phyloP scores from a whole-genome alignment of 805 yeast genomes.

The Candida silvatica region DNA sequence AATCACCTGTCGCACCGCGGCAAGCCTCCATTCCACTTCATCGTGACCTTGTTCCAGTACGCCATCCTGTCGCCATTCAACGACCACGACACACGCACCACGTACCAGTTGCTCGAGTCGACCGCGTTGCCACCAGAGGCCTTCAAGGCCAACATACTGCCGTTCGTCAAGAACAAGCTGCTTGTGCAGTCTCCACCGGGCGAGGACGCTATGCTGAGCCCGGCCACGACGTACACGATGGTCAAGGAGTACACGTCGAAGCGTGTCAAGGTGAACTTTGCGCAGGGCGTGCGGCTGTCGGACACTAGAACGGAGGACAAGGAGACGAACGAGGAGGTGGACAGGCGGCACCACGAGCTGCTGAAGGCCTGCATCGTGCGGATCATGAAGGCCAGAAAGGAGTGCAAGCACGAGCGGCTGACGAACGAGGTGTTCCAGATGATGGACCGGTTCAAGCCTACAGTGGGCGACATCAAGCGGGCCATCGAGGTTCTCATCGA shows the following conservation, averaged over 20 bases:
- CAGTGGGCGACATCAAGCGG: conserved; percentile 76
- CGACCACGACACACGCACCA: conserved; percentile 49
- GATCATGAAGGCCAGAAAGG: conserved; percentile 90
- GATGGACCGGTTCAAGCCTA: conserved; percentile 77
- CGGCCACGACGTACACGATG: conserved; percentile 56
- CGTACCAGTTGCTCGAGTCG: conserved; percentile 50
- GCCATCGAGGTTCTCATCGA: conserved; percentile 82
- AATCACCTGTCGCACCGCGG: conserved; percentile 79
- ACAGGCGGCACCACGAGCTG: conserved; percentile 55
- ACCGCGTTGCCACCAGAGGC: conserved; percentile 61
- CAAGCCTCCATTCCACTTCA: conserved; percentile 71
- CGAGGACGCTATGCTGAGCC: conserved; percentile 39
- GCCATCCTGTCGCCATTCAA: conserved; percentile 82
- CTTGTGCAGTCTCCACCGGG: conserved; percentile 60
- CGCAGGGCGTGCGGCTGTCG: conserved; percentile 27
- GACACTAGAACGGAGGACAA: conserved; percentile 66
- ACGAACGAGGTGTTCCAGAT: conserved; percentile 86
- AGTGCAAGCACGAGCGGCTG: conserved; percentile 66
- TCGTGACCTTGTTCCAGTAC: conserved; percentile 80
- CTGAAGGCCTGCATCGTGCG: conserved; percentile 92
- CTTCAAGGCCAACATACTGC: conserved; percentile 69
- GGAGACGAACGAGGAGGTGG: conserved; percentile 70
- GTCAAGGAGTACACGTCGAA: conserved; percentile 80
- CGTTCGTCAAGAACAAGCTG: conserved; percentile 72
- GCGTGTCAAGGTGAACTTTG: conserved; percentile 73